phyloP scores from a whole-genome alignment of 148 eudicot genomes.

The Spergularia marina region DNA sequence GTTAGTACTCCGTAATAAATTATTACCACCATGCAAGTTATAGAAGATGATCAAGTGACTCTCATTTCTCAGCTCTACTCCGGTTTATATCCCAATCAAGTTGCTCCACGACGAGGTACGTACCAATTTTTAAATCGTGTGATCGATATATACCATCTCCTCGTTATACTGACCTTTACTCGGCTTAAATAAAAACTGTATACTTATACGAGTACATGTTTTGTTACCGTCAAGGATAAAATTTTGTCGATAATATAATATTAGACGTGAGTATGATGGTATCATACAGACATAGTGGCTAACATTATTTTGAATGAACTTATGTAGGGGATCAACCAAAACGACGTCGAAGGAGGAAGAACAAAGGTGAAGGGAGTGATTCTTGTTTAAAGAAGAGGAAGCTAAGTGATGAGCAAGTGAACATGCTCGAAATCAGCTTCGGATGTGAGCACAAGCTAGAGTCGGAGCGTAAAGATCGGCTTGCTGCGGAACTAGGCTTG shows the following conservation, averaged over 20 bases:
- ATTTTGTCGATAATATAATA: no score
- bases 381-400: slow-evolving; percentile 57
- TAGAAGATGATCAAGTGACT: slow-evolving; percentile 38
- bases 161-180: no score
- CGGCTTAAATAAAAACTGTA: no score
- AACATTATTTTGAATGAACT: background rate
- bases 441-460: slow-evolving; percentile 81
- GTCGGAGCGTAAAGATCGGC: slow-evolving; percentile 69
- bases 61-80: slow-evolving; percentile 52
- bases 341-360: slow-evolving; percentile 44
- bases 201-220: no score
- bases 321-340: slow-evolving; percentile 26
- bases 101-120: slow-evolving; percentile 48
- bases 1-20: no score
- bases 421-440: slow-evolving; percentile 55
- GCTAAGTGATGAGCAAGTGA: slow-evolving; percentile 58
- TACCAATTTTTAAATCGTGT: background rate
- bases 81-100: slow-evolving; percentile 35
- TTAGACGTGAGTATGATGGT: no score
- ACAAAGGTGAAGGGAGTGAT: slow-evolving; percentile 19
- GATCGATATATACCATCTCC: background rate
- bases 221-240: no score
- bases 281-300: no score
- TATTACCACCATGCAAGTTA: slow-evolving; percentile 34
- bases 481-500: slow-evolving; percentile 75